Evolutionary conservation across 2,329 filamentous ascomycete species (phyloP), one percentile per base, ranked within the genome.

Genomic region (Colletotrichum tamarilloi): DNA sequence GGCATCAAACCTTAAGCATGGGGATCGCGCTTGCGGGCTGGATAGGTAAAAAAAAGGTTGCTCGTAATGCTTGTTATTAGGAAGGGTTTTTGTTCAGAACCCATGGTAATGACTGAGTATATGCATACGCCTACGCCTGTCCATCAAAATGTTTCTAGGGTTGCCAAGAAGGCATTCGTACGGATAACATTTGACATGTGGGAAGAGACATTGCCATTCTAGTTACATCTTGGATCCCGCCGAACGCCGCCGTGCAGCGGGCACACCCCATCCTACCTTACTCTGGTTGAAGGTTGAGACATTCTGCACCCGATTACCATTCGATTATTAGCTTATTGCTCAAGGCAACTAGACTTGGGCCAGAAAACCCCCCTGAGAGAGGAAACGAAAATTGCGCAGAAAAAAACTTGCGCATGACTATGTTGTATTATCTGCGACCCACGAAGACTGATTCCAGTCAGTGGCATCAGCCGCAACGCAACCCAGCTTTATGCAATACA

Each of bases 1-100:
- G 65, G 35, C 58, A 68, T 68, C 26, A 63, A 72, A 68, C 69
- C 65, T 72, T 63, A 72, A 72, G 69, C 68, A 72, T 55, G 46
- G 22, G 46, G 49, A 58, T 66, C 49, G 24, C 59, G 65, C 65
- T 60, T 58, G 55, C 55, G 65, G n/a, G 55, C 59, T 67, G 56
- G 32, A 16, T 42, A 42, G 38, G 38, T 42, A 42, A 42, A 19
- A 35, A 26, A 26, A 26, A 42, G 38, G 38, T 22, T 67, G 30
- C 42, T 42, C 30, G 67, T 35, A 24, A 69, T 65, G 52, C 67
- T 32, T 64, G 52, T 46, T 64, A 32, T 46, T 32, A 46, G 49
- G 35, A 14, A 8, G 28, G 16, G n/a, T 32, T 42, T 22, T 19
- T 42, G 19, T 49, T 49, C 19, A 49, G n/a, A 19, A 49, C 19